Base-by-base conservation (phyloP, 176 grass and related monocot species). In the Musa schizocarpa region DNA sequence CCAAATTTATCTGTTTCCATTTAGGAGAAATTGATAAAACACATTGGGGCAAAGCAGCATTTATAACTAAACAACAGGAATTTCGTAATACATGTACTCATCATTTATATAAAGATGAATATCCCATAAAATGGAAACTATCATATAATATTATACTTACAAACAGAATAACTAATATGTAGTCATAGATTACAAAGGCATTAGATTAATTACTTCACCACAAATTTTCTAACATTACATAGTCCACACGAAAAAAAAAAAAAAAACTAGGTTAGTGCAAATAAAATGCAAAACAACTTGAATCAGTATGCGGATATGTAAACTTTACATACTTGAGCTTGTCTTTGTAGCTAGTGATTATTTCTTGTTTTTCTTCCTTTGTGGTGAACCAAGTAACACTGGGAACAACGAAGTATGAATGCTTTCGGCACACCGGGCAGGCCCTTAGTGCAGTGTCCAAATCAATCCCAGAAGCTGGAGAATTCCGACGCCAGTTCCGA, bases 401-500 rank as follows among this genome's bases (percentile, higher is more conserved):
- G 50, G 92, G 92, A 80, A 96, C 75, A 27, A 96, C 92, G 54
- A 90, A 91, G 73, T 91, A 96, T 14, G 85, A 88, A 8, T 91
- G 14, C 71, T 77, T 85, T 53, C 85, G 85, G 71, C 91, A 95
- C 76, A 95, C 84, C 64, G 91, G 91, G 63, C 91, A 94, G 52
- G 91, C 91, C 71, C 86, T 84, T 27, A 94, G 78, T 79, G 91
- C 82, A 80, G 83, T 81, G 72, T 96, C 87, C 13, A 94, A 66
- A 79, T 94, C 91, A 63, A 86, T 94, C 29, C 88, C 88, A 29
- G 91, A 86, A n/a, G 83, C 82, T 55, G 84, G 85, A 81, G 85
- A 93, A 79, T 85, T 90, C 68, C 87, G 90, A 72, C 87, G 85
- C 91, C 91, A 94, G 71, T 90, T 94, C 59, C 88, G 82, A 87